These are phyloP conservation scores for Hydnomerulius pinastri DNA, from an alignment of 768 basidiomycete species.

Conservation along the genomic window DNA sequence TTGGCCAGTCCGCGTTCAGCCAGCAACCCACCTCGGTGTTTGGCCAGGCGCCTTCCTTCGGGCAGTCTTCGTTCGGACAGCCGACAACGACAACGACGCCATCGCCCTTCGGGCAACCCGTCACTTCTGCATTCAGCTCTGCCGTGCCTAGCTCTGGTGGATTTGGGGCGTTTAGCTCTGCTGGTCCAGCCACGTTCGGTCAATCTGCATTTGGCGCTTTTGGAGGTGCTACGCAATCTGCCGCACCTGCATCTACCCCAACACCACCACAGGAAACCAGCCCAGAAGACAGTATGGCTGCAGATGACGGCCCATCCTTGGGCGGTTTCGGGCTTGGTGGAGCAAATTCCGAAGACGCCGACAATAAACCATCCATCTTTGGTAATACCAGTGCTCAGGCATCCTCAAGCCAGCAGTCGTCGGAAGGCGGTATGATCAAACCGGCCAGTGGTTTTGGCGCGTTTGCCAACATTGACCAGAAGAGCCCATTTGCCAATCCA, in stretches of 20 bases:
- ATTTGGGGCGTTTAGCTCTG: slow-evolving; percentile 36
- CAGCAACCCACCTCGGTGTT: slow-evolving; percentile 27
- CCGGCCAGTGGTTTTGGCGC: slow-evolving; percentile 39
- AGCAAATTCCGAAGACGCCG: slow-evolving; percentile 22
- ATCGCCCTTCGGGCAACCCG: slow-evolving; percentile 21
- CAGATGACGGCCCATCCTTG: slow-evolving; percentile 32
- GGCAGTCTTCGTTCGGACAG: slow-evolving; percentile 25
- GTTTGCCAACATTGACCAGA: slow-evolving; percentile 25
- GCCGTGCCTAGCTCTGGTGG: slow-evolving; percentile 19
- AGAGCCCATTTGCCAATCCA: slow-evolving; percentile 25
- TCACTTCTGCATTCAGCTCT: slow-evolving; percentile 24
- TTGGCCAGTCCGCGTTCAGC: slow-evolving; percentile 18
- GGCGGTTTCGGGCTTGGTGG: slow-evolving; percentile 34
- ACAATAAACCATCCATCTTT: slow-evolving; percentile 34
- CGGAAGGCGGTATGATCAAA: slow-evolving; percentile 27
- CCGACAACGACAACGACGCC: slow-evolving; percentile 9
- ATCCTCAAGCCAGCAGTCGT: slow-evolving; percentile 15
- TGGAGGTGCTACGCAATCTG: slow-evolving; percentile 11
- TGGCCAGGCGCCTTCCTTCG: slow-evolving; percentile 17
- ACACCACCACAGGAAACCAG: slow-evolving; percentile 8
- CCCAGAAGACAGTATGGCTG: slow-evolving; percentile 35
- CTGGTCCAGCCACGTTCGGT: slow-evolving; percentile 35
- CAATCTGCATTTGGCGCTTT: slow-evolving; percentile 27
- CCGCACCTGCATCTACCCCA: neutral
- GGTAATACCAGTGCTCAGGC: slow-evolving; percentile 22